Base-by-base conservation (phyloP, 2,329 filamentous ascomycete species). In the Cladophialophora bantiana region DNA sequence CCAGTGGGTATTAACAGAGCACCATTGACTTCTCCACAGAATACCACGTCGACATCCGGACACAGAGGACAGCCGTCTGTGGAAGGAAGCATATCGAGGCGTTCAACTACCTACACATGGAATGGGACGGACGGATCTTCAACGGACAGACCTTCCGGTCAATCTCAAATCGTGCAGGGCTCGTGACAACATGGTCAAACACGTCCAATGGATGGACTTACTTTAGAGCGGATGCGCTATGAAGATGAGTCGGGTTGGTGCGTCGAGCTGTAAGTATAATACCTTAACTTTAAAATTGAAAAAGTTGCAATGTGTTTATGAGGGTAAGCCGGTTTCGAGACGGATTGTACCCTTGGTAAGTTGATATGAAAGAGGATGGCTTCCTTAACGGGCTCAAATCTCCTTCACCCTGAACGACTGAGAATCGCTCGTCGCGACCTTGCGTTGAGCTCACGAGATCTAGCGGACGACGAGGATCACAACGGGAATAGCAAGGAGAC, bases 1-100 rank as follows among this genome's bases (percentile, higher is more conserved):
- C 38, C 52, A 10, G 57, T 58, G 40, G 32, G 53, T 59, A 40
- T 55, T 55, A 34, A 13, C 34, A 59, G 52, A 63, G 50, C 59
- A 59, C 18, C 40, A 53, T 45, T 64, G 42, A 7, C 32, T 13
- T 34, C 65, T 26, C 54, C 53, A 62, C 34, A 54, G 36, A 34
- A 26, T 42, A 52, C 32, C 26, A 59, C 13, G 42, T 64, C 52
- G 53, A 52, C 52, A 12, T 59, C 64, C 32, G 59, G 50, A 62
- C 40, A 31, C 40, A 26, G 31, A 1, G 35, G 42, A 52, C 62
- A 13, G n/a, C 34, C 42, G 26, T 56, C 56, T 48, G 15, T 36
- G 40, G 58, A 53, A 32, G 32, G 36, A 48, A 45, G 31, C 38
- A 45, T 50, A 56, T 48, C 18, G 58, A 62, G 36, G 36, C 13